Conservation (phyloP, 2,329 filamentous ascomycete species). For the Aureobasidium subglaciale region DNA sequence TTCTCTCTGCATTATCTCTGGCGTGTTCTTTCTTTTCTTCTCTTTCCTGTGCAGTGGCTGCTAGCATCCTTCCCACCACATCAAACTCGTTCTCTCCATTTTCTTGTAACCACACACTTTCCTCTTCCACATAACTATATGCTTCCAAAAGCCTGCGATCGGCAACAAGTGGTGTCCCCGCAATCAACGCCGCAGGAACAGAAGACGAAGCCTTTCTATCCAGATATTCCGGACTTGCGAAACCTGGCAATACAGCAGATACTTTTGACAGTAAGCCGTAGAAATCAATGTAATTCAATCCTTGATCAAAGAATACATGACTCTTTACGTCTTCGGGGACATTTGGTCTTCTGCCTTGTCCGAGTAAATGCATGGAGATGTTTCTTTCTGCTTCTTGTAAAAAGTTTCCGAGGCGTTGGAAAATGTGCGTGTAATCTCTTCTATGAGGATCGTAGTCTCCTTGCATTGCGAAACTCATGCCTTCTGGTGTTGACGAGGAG, state of each 20-base stretch:
- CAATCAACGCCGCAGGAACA: slow-evolving; percentile 25
- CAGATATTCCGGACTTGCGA: slow-evolving; percentile 23
- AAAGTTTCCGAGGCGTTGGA: slow-evolving; percentile 22
- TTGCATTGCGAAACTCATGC: slow-evolving; percentile 24
- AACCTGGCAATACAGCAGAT: slow-evolving; percentile 25
- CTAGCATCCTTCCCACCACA: slow-evolving; percentile 23
- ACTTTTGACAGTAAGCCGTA: slow-evolving; percentile 24
- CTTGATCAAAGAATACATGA: slow-evolving; percentile 24
- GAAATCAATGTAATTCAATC: slow-evolving; percentile 24
- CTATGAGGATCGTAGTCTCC: slow-evolving; percentile 25
- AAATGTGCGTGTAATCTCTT: slow-evolving; percentile 24
- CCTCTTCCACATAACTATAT: slow-evolving; percentile 25
- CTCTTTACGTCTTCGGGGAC: slow-evolving; percentile 21
- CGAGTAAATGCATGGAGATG: slow-evolving; percentile 9
- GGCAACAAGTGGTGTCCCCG: slow-evolving; percentile 24
- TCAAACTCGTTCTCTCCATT: slow-evolving; percentile 25
- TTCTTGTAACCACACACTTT: slow-evolving; percentile 24
- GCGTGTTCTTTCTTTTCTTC: slow-evolving; percentile 15
- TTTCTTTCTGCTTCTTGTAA: slow-evolving; percentile 7
- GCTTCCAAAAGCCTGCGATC: slow-evolving; percentile 21
- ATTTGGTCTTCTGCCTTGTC: slow-evolving; percentile 18
- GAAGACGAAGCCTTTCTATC: slow-evolving; percentile 25
- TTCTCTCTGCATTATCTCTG: not conserved
- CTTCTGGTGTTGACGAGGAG: not conserved
- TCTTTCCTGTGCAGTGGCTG: slow-evolving; percentile 43